A percentile compares a stretch with the other conserved stretches of the same genome.
These are phyloP conservation scores for Fusarium sp. DNA, from an alignment of 2,329 filamentous ascomycete genomes.

Conservation along the genomic window DNA sequence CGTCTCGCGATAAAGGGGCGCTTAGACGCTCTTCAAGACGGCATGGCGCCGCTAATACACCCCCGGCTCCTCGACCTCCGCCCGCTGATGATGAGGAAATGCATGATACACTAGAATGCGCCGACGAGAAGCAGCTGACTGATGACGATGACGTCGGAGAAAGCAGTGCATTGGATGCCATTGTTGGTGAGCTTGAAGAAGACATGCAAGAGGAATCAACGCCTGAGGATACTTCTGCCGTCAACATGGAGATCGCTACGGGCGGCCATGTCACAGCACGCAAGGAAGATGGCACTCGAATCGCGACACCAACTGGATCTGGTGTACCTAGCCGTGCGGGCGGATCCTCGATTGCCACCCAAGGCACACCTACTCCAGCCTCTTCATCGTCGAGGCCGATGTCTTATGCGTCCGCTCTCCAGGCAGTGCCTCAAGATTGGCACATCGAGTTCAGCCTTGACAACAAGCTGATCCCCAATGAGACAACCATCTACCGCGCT, in stretches of 20 bases:
- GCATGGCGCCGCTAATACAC: slow-evolving; percentile 62
- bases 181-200: slow-evolving; percentile 91
- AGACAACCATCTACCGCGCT: slow-evolving; percentile 95
- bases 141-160: slow-evolving; percentile 76
- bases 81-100: slow-evolving; percentile 68
- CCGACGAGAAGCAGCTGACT: slow-evolving; percentile 86
- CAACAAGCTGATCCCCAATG: slow-evolving; percentile 82
- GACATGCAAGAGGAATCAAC: slow-evolving; percentile 75
- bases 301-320: slow-evolving; percentile 80
- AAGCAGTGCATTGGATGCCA: slow-evolving; percentile 76
- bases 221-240: slow-evolving; percentile 79
- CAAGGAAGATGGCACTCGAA: slow-evolving; percentile 88
- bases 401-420: slow-evolving; percentile 86
- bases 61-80: slow-evolving; percentile 60
- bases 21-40: slow-evolving; percentile 72
- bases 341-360: slow-evolving; percentile 51
- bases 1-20: slow-evolving; percentile 66
- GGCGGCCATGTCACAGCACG: slow-evolving; percentile 89
- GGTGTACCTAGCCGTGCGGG: slow-evolving; percentile 52
- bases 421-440: slow-evolving; percentile 88
- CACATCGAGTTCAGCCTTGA: slow-evolving; percentile 95
- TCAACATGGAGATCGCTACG: slow-evolving; percentile 89
- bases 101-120: slow-evolving; percentile 84
- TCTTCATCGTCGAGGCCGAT: slow-evolving; percentile 71
- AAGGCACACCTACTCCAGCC: slow-evolving; percentile 58